Conservation (phyloP, 331 rosid genomes). For the Malus hybrid region DNA sequence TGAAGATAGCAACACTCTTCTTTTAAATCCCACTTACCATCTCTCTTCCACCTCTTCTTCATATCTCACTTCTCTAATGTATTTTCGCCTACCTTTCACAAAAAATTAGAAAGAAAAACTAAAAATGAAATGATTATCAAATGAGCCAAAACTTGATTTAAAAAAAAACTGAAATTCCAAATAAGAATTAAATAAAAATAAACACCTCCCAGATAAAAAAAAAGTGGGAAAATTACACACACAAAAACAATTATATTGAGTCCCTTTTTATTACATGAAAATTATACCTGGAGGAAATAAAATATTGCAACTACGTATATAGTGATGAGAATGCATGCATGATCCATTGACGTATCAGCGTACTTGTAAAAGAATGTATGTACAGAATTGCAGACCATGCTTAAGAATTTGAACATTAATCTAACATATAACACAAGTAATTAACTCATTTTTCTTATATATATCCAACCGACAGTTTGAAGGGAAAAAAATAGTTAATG, state of each 20-base stretch:
- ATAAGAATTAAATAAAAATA: not conserved
- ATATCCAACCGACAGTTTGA: not conserved
- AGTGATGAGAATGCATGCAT: not conserved
- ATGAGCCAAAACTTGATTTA: too few relatives aligned
- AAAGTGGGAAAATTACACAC: not conserved
- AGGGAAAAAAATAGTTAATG: not conserved
- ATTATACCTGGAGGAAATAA: not conserved
- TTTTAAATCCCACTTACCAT: too few relatives aligned
- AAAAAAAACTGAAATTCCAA: not conserved
- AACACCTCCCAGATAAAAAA: not conserved
- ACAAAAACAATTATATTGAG: not conserved
- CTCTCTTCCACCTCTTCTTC: too few relatives aligned
- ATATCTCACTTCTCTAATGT: too few relatives aligned
- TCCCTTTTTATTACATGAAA: not conserved
- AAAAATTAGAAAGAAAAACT: too few relatives aligned
- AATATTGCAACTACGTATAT: not conserved
- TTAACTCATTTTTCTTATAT: not conserved
- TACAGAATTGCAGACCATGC: not conserved
- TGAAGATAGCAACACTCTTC: too few relatives aligned
- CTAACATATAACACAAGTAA: not conserved
- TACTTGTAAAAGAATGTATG: not conserved
- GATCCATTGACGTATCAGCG: not conserved
- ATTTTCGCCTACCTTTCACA: too few relatives aligned
- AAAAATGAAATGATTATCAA: too few relatives aligned
- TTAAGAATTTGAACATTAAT: not conserved